A percentile compares a stretch with the other conserved stretches of the same genome.
Evolutionary conservation across 139 green algal genomes (phyloP).

Genomic region (Coelastrella sp.): DNA sequence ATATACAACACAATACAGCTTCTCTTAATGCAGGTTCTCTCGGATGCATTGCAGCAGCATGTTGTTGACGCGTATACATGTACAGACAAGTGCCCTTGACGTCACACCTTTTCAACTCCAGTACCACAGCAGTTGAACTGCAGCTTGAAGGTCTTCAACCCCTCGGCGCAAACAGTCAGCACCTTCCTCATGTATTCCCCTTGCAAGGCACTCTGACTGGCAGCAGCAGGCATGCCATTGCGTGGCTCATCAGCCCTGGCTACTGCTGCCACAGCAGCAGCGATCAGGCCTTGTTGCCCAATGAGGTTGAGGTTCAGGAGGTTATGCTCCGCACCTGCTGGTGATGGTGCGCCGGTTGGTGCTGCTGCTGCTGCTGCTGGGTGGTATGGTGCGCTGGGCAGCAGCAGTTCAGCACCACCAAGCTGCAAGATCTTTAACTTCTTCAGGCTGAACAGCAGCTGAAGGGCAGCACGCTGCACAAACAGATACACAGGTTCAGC

Average conservation of each 20-base stretch:
- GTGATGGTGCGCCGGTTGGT: neutral
- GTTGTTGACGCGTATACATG: too few relatives aligned
- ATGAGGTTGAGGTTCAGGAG: neutral
- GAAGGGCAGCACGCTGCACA: slow-evolving; percentile 37
- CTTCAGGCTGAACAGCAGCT: slow-evolving; percentile 31
- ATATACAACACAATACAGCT: too few relatives aligned
- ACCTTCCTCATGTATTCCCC: slow-evolving; percentile 26
- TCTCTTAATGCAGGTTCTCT: too few relatives aligned
- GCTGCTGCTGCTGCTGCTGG: slow-evolving; percentile 11
- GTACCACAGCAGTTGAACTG: slow-evolving; percentile 51
- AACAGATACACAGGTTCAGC: neutral
- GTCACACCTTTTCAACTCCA: slow-evolving; percentile 37
- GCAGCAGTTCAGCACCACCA: slow-evolving; percentile 46
- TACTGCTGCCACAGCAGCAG: slow-evolving; percentile 29
- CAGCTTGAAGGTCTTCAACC: slow-evolving; percentile 38
- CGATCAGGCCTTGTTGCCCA: slow-evolving; percentile 11
- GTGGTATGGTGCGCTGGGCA: slow-evolving; percentile 29
- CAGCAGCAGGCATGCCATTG: neutral
- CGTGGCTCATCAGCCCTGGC: neutral
- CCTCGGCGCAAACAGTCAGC: neutral
- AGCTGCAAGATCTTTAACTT: slow-evolving; percentile 34
- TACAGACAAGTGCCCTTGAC: too few relatives aligned
- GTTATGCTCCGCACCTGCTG: neutral
- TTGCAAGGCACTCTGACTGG: neutral
- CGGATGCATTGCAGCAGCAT: too few relatives aligned